Conservation (phyloP, 345 rosid genomes). For the Boechera stricta region DNA sequence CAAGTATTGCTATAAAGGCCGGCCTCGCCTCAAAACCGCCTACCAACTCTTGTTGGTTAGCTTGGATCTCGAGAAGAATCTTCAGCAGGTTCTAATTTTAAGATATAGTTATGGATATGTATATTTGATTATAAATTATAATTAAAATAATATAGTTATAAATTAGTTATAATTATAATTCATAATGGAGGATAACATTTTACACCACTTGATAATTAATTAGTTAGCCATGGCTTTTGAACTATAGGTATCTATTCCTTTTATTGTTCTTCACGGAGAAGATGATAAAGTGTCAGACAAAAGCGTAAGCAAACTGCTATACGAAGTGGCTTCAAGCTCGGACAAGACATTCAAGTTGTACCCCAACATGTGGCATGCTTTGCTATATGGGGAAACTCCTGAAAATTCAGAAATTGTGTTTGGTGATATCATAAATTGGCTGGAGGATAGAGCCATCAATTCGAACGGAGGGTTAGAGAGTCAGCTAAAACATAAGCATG, state of each 20-base stretch:
- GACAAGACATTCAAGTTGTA: constrained; percentile 83
- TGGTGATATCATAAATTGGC: constrained; percentile 66
- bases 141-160: too few species aligned
- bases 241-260: constrained; percentile 65
- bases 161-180: too few species aligned
- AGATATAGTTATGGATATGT: constrained; percentile 1
- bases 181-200: background rate
- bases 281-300: constrained; percentile 76
- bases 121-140: background rate
- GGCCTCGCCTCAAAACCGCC: constrained; percentile 77
- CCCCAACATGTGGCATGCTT: constrained; percentile 90
- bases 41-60: constrained; percentile 58
- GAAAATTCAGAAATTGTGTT: constrained; percentile 63
- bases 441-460: constrained; percentile 46
- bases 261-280: constrained; percentile 76
- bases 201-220: constrained; percentile 1
- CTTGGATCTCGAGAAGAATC: constrained; percentile 66
- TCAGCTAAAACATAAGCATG: constrained; percentile 35
- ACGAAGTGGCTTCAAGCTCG: constrained; percentile 56
- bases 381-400: constrained; percentile 70
- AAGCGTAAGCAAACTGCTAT: constrained; percentile 58
- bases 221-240: constrained; percentile 15
- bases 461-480: constrained; percentile 39
- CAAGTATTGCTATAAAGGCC: constrained; percentile 77
- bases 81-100: constrained; percentile 53